Evolutionary conservation across 2,329 filamentous ascomycete genomes (phyloP), one percentile per base, ranked within the genome.

Genomic region (Plectosphaerella sp.): DNA sequence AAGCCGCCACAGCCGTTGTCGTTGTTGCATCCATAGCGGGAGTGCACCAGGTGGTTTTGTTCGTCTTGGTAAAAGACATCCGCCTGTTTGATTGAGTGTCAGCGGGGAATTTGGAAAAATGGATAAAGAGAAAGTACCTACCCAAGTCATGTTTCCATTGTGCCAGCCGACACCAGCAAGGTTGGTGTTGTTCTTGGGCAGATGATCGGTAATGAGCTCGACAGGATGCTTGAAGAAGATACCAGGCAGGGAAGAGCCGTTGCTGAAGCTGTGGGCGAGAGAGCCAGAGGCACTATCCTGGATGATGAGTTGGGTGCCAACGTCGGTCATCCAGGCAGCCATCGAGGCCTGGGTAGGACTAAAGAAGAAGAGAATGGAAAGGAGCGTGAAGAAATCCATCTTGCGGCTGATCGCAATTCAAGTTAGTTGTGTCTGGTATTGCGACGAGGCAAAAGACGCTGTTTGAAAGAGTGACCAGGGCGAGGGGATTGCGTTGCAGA

Each of bases 221-320:
- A 47, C n/a, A 12, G 46, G 46, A 1, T 35, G 11, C 50, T 68
- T 65, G 50, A 62, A 57, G n/a, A 69, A 68, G 46, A 71, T 67
- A 22, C 63, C 58, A 2, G 69, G 65, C 12, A 59, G 61, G 49
- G 57, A 54, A 35, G 63, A 58, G 51, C 59, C 60, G 45, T 67
- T 66, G 54, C 65, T 67, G 42, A 62, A 61, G 53, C 65, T 72
- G 57, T 73, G 68, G 35, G 61, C 63, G 49, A 72, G 64, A 12
- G 54, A 55, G 15, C 63, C 64, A 2, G 66, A 67, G n/a, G 62
- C 62, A 24, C 61, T 57, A 57, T 72, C 68, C 53, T 69, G 68
- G 46, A 69, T 53, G 33, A 72, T 57, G 16, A 73, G 49, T 41
- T 67, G 66, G 12, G 67, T 64, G 2, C 62, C 69, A 41, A 63